Base-by-base conservation (phyloP, 495 filamentous ascomycete genomes). In the Aspergillus incahuasiensis region DNA sequence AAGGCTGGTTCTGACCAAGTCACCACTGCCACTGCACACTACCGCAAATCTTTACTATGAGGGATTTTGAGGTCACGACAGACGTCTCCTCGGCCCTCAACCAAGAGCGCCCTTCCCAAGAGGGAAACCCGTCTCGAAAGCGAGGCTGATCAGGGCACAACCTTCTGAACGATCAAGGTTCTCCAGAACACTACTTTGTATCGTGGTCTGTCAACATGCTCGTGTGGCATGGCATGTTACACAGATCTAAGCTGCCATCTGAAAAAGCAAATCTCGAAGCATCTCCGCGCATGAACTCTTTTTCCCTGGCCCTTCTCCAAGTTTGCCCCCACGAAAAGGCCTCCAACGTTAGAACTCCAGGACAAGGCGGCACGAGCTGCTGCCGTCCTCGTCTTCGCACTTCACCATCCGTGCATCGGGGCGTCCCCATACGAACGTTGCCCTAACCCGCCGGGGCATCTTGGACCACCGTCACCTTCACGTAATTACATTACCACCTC, bases 31-130 rank as follows among this genome's bases (percentile, higher is more conserved):
- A 40, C 32, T 28, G 32, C 32, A 35, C 32, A 35, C 32, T 49
- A 1, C 19, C 28, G 22, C 46, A 55, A 54, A 38, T 25, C 32
- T 49, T 49, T 15, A 60, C 54, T 61, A 61, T 61, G 59, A 61
- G 59, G 59, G 54, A 61, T 61, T 60, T 55, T 42, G 40, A 57
- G 44, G 58, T 40, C 48, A 41, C 21, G 35, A 18, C 48, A 42
- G 18, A 34, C 25, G 15, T n/a, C 46, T 48, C 46, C 46, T 48
- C 25, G 25, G 46, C 46, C 15, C 46, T 11, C 28, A 4, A 2
- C 32, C n/a, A 24, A 13, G 21, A 34, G 21, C 34, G n/a, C 3
- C 44, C 41, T 39, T 46, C 42, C 42, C 54, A 20, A 55, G 34
- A 16, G 38, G 43, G 44, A 40, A 46, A 25, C 21, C 21, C 43